Evolutionary conservation across 2,329 filamentous ascomycete species (phyloP), one percentile per base, ranked within the genome.

Genomic region (Ceratocystis diversiconidia): DNA sequence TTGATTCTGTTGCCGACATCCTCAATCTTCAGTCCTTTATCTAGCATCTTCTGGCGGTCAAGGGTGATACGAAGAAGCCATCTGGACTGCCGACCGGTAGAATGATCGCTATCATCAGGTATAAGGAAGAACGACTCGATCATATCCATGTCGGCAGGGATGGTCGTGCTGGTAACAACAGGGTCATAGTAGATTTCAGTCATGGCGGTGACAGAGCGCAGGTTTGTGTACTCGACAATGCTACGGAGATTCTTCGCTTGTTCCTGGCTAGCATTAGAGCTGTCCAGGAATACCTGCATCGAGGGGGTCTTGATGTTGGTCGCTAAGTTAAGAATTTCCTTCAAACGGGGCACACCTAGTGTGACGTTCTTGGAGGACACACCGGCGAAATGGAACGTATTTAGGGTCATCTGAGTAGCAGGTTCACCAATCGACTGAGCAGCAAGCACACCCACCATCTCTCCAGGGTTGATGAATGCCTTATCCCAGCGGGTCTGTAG

Each of bases 321-420:
- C 0, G 95, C 94, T 67, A 99, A 86, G 75, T 99, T 99, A 66
- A 99, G 82, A 85, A 99, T 99, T 79, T 99, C 94, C 82, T 99
- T 99, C 62, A 99, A 84, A 85, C 94, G 92, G 55, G 94, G 94
- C 55, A 99, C 94, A 90, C 94, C 94, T 61, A 99, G 86, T 0
- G 94, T 99, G 65, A 99, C 92, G 81, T 99, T 99, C 87, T 99
- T 99, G 28, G 92, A 96, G 46, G 95, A 96, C 68, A 99, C 91
- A 96, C 94, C 94, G 76, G 94, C 92, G 76, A 99, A 99, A 81
- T 99, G 94, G 88, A 99, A 99, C 28, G 94, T 99, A 79, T 99
- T 99, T 68, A 99, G 79, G 1, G 94, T 99, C 94, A 99, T 99
- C 80, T 99, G 94, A 0, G 94, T 99, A 25, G 94, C 95, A 50